A percentile compares a stretch with the other conserved stretches of the same genome.
phyloP scores from a whole-genome alignment of 2,329 filamentous ascomycete genomes.

The Paecilomyces variotii region DNA sequence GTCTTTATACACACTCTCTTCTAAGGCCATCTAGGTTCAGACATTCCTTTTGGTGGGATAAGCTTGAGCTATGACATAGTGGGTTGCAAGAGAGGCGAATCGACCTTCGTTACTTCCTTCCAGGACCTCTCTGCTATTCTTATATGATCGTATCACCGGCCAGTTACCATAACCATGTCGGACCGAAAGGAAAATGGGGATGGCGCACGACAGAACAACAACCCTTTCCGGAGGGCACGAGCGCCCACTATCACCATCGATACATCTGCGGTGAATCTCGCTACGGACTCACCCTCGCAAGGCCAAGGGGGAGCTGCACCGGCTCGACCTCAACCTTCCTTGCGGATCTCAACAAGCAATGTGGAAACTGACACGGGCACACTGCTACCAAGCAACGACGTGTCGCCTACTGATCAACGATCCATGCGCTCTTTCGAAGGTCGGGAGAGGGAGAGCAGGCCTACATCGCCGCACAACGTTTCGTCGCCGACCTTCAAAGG shows the following conservation, averaged over 20 bases:
- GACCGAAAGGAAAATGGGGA: slow-evolving; percentile 18
- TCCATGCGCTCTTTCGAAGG: slow-evolving; percentile 52
- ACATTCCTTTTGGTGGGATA: background rate
- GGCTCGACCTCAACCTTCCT: slow-evolving; percentile 25
- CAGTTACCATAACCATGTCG: slow-evolving; percentile 20
- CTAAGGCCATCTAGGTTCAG: background rate
- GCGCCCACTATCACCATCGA: slow-evolving; percentile 52
- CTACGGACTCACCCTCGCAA: slow-evolving; percentile 22
- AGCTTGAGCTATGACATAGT: background rate
- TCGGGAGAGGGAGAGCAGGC: slow-evolving; percentile 47
- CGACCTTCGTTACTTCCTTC: background rate
- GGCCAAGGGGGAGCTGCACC: slow-evolving; percentile 27
- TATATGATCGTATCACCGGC: background rate
- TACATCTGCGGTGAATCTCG: slow-evolving; percentile 44
- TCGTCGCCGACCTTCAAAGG: slow-evolving; percentile 53
- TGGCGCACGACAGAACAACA: slow-evolving; percentile 16
- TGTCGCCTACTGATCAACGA: slow-evolving; percentile 43
- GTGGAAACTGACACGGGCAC: slow-evolving; percentile 23
- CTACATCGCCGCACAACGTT: slow-evolving; percentile 60
- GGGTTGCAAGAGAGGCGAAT: background rate
- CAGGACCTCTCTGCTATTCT: background rate
- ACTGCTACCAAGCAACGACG: slow-evolving; percentile 21
- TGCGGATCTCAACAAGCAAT: slow-evolving; percentile 31
- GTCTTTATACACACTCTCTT: background rate
- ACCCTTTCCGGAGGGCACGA: slow-evolving; percentile 34